Percentiles rank a stretch among this genome's conserved stretches.
These are phyloP conservation scores for Blastocystis hominis DNA, from an alignment of 352 stramenopile species.

Conservation along the genomic window DNA sequence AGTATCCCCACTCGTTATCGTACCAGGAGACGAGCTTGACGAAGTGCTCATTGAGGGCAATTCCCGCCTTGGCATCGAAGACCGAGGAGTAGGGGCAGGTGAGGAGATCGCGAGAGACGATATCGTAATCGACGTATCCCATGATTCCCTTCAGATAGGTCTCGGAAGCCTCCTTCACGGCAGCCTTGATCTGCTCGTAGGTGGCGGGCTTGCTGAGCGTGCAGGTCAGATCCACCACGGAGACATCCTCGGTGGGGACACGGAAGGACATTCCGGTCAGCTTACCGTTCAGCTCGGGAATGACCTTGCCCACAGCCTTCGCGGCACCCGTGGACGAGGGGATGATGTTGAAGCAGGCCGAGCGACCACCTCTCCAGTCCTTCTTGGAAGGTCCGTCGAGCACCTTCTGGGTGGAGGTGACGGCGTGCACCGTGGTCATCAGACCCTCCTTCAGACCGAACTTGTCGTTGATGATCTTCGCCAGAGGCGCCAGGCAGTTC, in stretches of 20 bases:
- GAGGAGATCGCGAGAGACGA: conserved; percentile 94
- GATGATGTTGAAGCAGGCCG: conserved; percentile 95
- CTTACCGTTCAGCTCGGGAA: conserved; percentile 81
- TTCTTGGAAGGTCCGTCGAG: conserved; percentile 93
- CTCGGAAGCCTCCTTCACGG: conserved; percentile 84
- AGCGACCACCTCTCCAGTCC: conserved; percentile 91
- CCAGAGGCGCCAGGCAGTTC: conserved; percentile 92
- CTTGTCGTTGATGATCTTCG: conserved; percentile 95
- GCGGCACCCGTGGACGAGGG: conserved; percentile 90
- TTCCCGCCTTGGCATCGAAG: conserved; percentile 89
- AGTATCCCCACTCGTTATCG: conserved; percentile 99
- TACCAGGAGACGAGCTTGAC: conserved; percentile 98
- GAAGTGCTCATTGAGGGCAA: conserved; percentile 92
- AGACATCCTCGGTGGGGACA: conserved; percentile 77
- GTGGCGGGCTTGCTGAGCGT: conserved; percentile 76
- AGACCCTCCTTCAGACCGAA: conserved; percentile 93
- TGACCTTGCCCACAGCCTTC: conserved; percentile 97
- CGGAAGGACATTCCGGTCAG: conserved; percentile 81
- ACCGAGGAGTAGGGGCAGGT: conserved; percentile 86
- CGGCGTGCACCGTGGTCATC: conserved; percentile 96
- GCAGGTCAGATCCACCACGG: conserved; percentile 76
- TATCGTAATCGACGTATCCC: conserved; percentile 88
- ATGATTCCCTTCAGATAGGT: conserved; percentile 87
- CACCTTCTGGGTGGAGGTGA: conserved; percentile 91
- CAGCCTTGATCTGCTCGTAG: conserved; percentile 93